A percentile compares a stretch with the other conserved stretches of the same genome.
phyloP scores from a whole-genome alignment of 768 basidiomycete species.

The Boletus rubropictus region DNA sequence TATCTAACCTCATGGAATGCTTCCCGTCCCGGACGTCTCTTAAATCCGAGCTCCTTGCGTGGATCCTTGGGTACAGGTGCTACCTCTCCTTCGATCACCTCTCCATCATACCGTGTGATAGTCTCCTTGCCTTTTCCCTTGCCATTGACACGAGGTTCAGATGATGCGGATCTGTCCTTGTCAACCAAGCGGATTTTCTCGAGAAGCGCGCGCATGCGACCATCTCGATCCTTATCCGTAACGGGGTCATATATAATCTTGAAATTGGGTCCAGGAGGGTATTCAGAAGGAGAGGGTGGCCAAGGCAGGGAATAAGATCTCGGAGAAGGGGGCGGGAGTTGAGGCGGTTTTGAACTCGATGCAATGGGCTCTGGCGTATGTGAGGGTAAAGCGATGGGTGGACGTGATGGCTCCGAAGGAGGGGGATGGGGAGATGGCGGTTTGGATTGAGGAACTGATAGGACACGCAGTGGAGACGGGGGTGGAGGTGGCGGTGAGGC shows the following conservation, averaged over 20 bases:
- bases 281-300: constrained; percentile 49
- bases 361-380: constrained; percentile 26
- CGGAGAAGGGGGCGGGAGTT: constrained; percentile 18
- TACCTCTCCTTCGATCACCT: constrained; percentile 41
- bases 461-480: constrained; percentile 21
- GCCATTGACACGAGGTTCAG: constrained; percentile 45
- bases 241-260: constrained; percentile 61
- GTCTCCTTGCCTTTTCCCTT: constrained; percentile 62
- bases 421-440: constrained; percentile 28
- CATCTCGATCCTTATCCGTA: constrained; percentile 42
- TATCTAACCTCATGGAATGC: constrained; percentile 47
- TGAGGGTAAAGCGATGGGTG: constrained; percentile 23
- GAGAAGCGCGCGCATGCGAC: constrained; percentile 34
- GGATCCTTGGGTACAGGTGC: constrained; percentile 48
- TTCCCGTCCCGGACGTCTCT: constrained; percentile 29
- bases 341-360: constrained; percentile 20
- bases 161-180: constrained; percentile 20
- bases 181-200: constrained; percentile 37
- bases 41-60: constrained; percentile 39
- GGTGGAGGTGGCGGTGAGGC: constrained; percentile 23
- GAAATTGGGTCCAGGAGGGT: constrained; percentile 45
- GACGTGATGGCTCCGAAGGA: constrained; percentile 11
- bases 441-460: constrained; percentile 23
- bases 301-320: constrained; percentile 41
- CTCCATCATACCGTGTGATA: constrained; percentile 50